These are phyloP conservation scores for Plasmodium malariae DNA, from an alignment of 169 alveolate genomes.

Conservation along the genomic window DNA sequence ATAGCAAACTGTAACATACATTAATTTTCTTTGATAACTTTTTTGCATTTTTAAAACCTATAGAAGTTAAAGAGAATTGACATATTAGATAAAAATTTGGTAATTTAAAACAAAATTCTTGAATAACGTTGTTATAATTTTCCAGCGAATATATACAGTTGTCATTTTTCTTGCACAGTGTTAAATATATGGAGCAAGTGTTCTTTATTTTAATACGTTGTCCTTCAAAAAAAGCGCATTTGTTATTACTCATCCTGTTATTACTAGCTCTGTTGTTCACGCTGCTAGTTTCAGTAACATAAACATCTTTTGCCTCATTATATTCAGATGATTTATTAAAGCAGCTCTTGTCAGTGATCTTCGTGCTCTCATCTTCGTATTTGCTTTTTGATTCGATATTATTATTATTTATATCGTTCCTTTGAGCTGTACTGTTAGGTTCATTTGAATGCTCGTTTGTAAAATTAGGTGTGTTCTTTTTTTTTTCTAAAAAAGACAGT, in stretches of 20 bases:
- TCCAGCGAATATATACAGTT: slow-evolving; percentile 97
- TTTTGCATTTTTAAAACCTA: slow-evolving; percentile 96
- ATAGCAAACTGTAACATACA: slow-evolving; percentile 93
- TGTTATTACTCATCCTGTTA: background rate
- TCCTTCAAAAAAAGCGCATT: slow-evolving; percentile 56
- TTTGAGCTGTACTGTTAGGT: background rate
- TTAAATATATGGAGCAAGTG: slow-evolving; percentile 96
- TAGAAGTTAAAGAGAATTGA: slow-evolving; percentile 94
- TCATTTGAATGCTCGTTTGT: background rate
- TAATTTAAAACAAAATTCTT: slow-evolving; percentile 94
- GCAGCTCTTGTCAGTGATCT: background rate
- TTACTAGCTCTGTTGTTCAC: background rate
- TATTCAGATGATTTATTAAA: background rate
- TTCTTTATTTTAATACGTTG: slow-evolving; percentile 92
- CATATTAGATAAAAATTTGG: slow-evolving; percentile 93
- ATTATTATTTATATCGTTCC: background rate
- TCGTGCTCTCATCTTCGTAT: background rate
- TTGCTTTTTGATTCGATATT: background rate
- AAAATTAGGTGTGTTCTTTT: background rate
- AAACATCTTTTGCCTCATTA: background rate
- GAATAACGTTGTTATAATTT: slow-evolving; percentile 94
- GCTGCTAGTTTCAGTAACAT: background rate
- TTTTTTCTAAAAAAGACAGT: background rate
- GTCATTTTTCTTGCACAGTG: slow-evolving; percentile 98
- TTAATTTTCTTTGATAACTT: slow-evolving; percentile 94